Evolutionary conservation across 176 grass and related monocot genomes (phyloP).

Genomic region (Dendrocalamus sinicus): DNA sequence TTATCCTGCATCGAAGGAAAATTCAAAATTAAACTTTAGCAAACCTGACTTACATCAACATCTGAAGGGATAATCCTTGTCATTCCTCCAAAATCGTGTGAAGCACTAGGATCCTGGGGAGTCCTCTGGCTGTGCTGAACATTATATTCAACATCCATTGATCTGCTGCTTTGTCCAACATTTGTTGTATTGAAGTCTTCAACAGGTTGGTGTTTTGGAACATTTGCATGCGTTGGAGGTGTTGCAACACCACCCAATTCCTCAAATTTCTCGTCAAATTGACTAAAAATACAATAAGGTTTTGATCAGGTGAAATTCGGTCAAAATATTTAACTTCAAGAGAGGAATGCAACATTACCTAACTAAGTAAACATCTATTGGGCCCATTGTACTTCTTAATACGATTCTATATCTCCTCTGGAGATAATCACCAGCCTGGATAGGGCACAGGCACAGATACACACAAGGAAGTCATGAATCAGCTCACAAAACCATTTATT

Average conservation of each 20-base stretch:
- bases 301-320: constrained; percentile 38
- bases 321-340: constrained; percentile 23
- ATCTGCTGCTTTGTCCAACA: constrained; percentile 46
- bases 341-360: constrained; percentile 65
- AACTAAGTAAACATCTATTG: constrained; percentile 99
- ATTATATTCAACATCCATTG: constrained; percentile 47
- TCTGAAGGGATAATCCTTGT: constrained; percentile 93
- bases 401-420: constrained; percentile 99
- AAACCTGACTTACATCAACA: constrained; percentile 65
- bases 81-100: constrained; percentile 79
- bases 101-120: constrained; percentile 57
- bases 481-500: constrained; percentile 1
- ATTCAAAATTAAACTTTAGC: constrained; percentile 4
- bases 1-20: background rate
- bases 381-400: constrained; percentile 94
- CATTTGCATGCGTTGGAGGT: constrained; percentile 37
- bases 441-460: constrained; percentile 35
- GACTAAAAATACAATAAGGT: constrained; percentile 56
- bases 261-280: constrained; percentile 94
- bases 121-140: constrained; percentile 42
- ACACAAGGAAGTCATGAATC: constrained; percentile 20
- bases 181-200: constrained; percentile 42
- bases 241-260: constrained; percentile 65
- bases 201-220: constrained; percentile 29
- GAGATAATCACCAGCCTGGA: constrained; percentile 91